A percentile compares a stretch with the other conserved stretches of the same genome.
phyloP scores from a whole-genome alignment of 768 basidiomycete species.

The Boletus rubroflammeus region DNA sequence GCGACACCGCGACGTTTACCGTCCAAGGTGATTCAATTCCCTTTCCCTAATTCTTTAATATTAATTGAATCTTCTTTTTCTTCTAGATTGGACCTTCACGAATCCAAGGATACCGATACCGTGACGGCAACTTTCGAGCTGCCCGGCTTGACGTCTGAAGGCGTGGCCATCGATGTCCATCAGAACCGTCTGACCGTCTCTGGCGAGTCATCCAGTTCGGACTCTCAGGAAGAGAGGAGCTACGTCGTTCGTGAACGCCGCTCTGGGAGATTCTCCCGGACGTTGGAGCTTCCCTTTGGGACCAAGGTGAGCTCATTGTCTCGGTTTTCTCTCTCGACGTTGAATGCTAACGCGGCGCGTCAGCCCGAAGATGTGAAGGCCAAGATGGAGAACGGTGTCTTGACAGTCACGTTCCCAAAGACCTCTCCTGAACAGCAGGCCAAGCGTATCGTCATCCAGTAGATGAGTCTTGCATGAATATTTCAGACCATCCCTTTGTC shows the following conservation, averaged over 20 bases:
- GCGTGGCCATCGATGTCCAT: conserved; percentile 45
- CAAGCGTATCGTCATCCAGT: conserved; percentile 35
- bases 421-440: conserved; percentile 36
- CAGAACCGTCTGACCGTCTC: conserved; percentile 46
- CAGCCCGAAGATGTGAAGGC: conserved; percentile 47
- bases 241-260: conserved; percentile 45
- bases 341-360: background rate
- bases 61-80: background rate
- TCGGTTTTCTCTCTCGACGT: background rate
- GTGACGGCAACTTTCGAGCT: conserved; percentile 55
- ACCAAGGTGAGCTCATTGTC: conserved; percentile 35
- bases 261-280: conserved; percentile 44
- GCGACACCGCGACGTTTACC: background rate
- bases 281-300: conserved; percentile 43
- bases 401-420: conserved; percentile 49
- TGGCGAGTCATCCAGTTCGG: conserved; percentile 37
- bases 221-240: conserved; percentile 33
- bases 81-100: conserved; percentile 47
- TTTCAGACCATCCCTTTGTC: background rate
- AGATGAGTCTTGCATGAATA: background rate
- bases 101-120: conserved; percentile 37
- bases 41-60: too few species aligned
- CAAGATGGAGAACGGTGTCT: conserved; percentile 43
- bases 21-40: conserved; percentile 24
- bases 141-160: conserved; percentile 50